Evolutionary conservation across 1,284 basidiomycete genomes (phyloP), one percentile per base, ranked within the genome.

Genomic region (Volvariella surrecta): DNA sequence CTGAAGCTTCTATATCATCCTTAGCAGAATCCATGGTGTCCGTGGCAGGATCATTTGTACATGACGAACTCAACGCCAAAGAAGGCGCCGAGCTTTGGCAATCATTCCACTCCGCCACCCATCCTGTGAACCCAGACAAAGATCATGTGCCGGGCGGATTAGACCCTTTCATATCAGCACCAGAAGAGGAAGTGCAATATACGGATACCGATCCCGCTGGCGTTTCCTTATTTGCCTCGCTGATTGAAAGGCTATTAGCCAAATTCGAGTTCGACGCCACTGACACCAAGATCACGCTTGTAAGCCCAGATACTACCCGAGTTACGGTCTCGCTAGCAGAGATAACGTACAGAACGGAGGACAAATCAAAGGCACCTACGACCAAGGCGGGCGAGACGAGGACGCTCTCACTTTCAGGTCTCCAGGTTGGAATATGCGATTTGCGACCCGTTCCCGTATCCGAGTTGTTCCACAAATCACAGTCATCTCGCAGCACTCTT

Each of bases 171-270:
- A 52, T 68, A 44, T 55, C 62, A 24, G 57, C 59, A 17, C 66
- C 66, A 15, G 69, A 68, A 31, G 67, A 67, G 24, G 54, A 55
- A 40, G 56, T 58, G 2, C 47, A 58, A 16, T 56, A 63, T 45
- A 46, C 58, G n/a, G 74, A 79, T 37, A 54, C 59, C n/a, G 79
- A 83, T 46, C 80, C 81, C 30, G 71, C 70, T 28, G 84, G 84
- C 22, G 82, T 92, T 15, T 90, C 89, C 1, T 68, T 95, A 38
- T 83, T 97, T 56, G 85, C 92, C 15, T 76, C 79, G 22, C 70
- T 95, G 35, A 81, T 94, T 39, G 91, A 95, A 59, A 74, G 82
- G 10, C 67, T 96, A 2, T 73, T 96, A 10, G 77, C 89, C 7
- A 74, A 86, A 47, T 85, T 97, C 52, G 76, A 88, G 50, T 84